A percentile compares a stretch with the other conserved stretches of the same genome.
These are phyloP conservation scores for Candida easanensis DNA, from an alignment of 805 yeast species.

Conservation along the genomic window DNA sequence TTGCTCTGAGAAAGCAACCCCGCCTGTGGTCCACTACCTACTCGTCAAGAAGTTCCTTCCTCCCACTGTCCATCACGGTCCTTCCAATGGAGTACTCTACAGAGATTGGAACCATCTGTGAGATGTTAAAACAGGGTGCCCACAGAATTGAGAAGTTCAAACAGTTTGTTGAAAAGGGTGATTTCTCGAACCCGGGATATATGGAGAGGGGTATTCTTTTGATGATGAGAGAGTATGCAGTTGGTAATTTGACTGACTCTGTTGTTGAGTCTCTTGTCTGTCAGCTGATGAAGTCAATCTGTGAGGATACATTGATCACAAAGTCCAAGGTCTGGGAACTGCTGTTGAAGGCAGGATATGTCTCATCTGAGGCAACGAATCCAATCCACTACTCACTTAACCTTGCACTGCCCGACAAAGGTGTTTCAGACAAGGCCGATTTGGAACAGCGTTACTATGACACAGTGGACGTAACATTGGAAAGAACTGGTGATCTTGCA, in stretches of 20 bases:
- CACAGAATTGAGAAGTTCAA: conserved; percentile 25
- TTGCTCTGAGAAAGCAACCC: conserved; percentile 48
- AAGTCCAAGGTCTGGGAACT: conserved; percentile 53
- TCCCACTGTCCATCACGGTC: conserved; percentile 43
- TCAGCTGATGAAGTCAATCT: conserved; percentile 32
- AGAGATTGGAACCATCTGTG: conserved; percentile 32
- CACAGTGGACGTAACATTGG: conserved; percentile 25
- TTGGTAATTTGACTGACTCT: conserved; percentile 49
- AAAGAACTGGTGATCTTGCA: conserved; percentile 16
- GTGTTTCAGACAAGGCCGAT: conserved; percentile 41
- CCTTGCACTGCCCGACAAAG: conserved; percentile 42
- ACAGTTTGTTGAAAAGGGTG: conserved; percentile 18
- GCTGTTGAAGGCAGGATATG: conserved; percentile 32
- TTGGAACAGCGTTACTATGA: conserved; percentile 42
- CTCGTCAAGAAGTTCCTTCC: conserved; percentile 30
- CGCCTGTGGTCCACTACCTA: conserved; percentile 42
- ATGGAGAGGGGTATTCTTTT: conserved; percentile 38
- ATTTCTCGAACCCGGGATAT: not conserved
- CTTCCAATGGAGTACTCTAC: conserved; percentile 40
- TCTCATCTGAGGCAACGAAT: conserved; percentile 30
- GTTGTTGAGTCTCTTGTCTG: conserved; percentile 48
- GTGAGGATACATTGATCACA: conserved; percentile 43
- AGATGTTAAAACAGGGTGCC: conserved; percentile 24
- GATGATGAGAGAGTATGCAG: conserved; percentile 52
- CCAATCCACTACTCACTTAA: conserved; percentile 52